Evolutionary conservation across 129 eudicot species (phyloP), one percentile per base, ranked within the genome.

Genomic region (Scalesia atractyloides): DNA sequence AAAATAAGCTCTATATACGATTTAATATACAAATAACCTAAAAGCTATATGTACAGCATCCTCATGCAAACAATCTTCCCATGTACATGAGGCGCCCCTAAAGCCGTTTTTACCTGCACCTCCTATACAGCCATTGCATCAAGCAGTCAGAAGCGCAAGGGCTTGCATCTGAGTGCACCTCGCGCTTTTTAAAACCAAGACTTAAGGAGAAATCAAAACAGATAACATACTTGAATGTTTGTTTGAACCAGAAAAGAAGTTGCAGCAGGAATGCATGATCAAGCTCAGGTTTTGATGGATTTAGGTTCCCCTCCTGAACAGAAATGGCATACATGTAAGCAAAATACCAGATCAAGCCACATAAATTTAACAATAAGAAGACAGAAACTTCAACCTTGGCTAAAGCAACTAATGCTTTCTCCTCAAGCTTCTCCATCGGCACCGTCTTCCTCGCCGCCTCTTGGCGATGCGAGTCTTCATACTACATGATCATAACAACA

Each of bases 171-270:
- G 46, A 41, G 12, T 41, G 46, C 46, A 1, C 46, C 46, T 41
- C 9, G 46, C 46, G 46, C 46, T 41, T 41, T 41, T 41, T 41
- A 41, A 41, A 41, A 41, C 10, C 10, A 41, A 41, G 46, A 41
- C 12, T 7, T 1, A 53, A 8, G 16, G 12, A 54, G n/a, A 10
- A 60, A 22, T 68, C 62, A 16, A 75, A 43, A 30, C 33, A 47
- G 13, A 76, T 49, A 64, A 44, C 67, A 64, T 52, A 94, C 98
- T 93, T 90, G 81, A 90, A 94, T 84, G 97, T 80, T 76, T 90
- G 93, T 80, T 94, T 94, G 84, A 94, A 94, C 98, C 98, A 94
- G 86, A 73, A 86, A 66, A 94, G 95, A 79, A 94, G 80, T 88
- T 94, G 96, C 77, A 94, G 82, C 74, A 90, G 80, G 78, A 94